phyloP scores from a whole-genome alignment of 441 rosid genomes.

The Brassica balearica region DNA sequence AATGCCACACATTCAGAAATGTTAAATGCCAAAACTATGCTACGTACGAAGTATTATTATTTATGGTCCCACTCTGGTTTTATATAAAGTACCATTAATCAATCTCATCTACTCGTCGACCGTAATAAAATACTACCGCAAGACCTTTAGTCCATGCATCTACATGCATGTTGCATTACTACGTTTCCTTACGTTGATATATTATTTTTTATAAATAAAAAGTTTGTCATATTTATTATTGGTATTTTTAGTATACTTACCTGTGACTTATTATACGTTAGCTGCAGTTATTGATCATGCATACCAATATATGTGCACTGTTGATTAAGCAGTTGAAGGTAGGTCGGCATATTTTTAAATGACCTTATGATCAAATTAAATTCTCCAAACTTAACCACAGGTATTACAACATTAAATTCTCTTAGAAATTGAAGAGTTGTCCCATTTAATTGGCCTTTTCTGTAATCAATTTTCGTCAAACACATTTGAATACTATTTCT shows the following conservation, averaged over 20 bases:
- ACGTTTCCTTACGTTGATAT: slow-evolving; percentile 12
- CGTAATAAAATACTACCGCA: neutral
- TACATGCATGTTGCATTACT: slow-evolving; percentile 3
- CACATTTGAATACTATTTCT: neutral
- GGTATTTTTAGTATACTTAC: neutral
- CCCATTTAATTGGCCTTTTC: slow-evolving; percentile 18
- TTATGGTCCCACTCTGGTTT: slow-evolving; percentile 25
- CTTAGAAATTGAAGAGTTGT: slow-evolving; percentile 10
- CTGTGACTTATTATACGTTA: slow-evolving; percentile 20
- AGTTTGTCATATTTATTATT: too few species aligned
- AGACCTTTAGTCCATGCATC: slow-evolving; percentile 1
- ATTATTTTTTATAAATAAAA: neutral
- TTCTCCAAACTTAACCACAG: neutral
- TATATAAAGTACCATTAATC: neutral
- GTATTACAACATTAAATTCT: slow-evolving; percentile 8
- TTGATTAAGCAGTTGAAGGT: slow-evolving; percentile 27
- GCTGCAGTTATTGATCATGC: slow-evolving; percentile 32
- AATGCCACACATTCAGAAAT: slow-evolving; percentile 18
- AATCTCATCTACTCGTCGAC: slow-evolving; percentile 27
- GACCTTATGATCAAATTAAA: slow-evolving; percentile 5
- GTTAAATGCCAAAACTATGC: slow-evolving; percentile 26
- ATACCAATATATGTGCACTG: slow-evolving; percentile 17
- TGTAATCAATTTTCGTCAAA: neutral
- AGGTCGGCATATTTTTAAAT: slow-evolving; percentile 30
- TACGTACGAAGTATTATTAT: slow-evolving; percentile 8